phyloP scores from a whole-genome alignment of 192 early-diverging fungal genomes.

The Podila epigama region DNA sequence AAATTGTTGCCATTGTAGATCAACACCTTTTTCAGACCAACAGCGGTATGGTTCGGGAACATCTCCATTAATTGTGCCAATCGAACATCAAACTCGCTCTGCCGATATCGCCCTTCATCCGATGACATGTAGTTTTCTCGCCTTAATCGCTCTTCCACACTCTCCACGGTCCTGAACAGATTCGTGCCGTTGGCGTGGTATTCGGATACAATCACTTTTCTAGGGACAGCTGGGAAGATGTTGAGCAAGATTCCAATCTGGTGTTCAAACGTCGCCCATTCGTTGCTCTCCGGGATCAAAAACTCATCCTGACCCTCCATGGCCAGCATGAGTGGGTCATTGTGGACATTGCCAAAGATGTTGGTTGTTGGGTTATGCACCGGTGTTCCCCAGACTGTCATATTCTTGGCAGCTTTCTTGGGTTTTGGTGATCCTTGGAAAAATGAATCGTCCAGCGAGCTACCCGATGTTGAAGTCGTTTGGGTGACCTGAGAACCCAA shows the following conservation, averaged over 20 bases:
- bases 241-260: conserved; percentile 43
- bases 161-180: conserved; percentile 38
- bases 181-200: conserved; percentile 36
- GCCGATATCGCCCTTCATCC: conserved; percentile 13
- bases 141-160: conserved; percentile 25
- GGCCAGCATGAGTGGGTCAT: conserved; percentile 16
- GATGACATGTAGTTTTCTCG: conserved; percentile 13
- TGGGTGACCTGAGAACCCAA: conserved; percentile 2
- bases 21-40: conserved; percentile 49
- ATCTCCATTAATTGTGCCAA: conserved; percentile 37
- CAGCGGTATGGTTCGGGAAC: conserved; percentile 45
- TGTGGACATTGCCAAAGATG: conserved; percentile 5
- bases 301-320: conserved; percentile 32
- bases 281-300: conserved; percentile 45
- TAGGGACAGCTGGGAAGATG: conserved; percentile 35
- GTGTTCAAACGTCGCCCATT: conserved; percentile 47
- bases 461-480: conserved; percentile 2
- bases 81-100: conserved; percentile 37
- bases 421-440: conserved; percentile 8
- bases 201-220: conserved; percentile 32
- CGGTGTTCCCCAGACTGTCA: conserved; percentile 10
- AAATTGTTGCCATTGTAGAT: conserved; percentile 25
- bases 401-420: conserved; percentile 5
- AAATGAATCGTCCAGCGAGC: conserved; percentile 33
- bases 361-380: not conserved